Percentiles rank a stretch among this genome's conserved stretches.
Conservation (phyloP, 306 rosid species). For the Parietaria judaica region DNA sequence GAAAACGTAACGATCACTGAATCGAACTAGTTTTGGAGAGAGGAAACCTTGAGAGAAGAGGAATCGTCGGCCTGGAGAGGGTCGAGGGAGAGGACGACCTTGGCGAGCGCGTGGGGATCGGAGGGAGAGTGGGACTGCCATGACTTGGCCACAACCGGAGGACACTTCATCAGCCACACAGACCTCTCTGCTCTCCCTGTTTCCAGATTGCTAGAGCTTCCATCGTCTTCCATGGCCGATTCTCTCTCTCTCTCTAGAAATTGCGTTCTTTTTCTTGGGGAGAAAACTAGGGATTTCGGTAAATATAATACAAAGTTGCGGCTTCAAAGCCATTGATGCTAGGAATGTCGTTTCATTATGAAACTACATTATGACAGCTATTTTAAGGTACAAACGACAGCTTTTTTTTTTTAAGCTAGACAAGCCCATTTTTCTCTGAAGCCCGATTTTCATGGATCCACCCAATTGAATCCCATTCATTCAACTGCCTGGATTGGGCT, state of each 20-base stretch:
- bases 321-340: neutral
- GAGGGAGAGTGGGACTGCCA: slow-evolving; percentile 78
- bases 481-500: no score
- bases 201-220: slow-evolving; percentile 55
- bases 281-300: no score
- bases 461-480: no score
- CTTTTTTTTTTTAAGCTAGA: no score
- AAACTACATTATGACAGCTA: no score
- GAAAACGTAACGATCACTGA: no score
- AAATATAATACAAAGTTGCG: no score
- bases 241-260: slow-evolving; percentile 7
- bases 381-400: no score
- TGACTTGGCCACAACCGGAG: slow-evolving; percentile 71
- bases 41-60: slow-evolving; percentile 57
- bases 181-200: slow-evolving; percentile 74
- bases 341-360: neutral
- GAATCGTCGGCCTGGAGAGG: slow-evolving; percentile 82
- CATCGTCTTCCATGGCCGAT: slow-evolving; percentile 14
- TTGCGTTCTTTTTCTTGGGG: neutral
- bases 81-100: slow-evolving; percentile 87
- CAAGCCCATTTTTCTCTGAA: no score
- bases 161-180: slow-evolving; percentile 98
- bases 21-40: no score
- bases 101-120: slow-evolving; percentile 67
- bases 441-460: no score